Percentiles rank a stretch among this genome's conserved stretches.
Conservation (phyloP, 176 grass and related monocot genomes). For the Tuctoria greenei region DNA sequence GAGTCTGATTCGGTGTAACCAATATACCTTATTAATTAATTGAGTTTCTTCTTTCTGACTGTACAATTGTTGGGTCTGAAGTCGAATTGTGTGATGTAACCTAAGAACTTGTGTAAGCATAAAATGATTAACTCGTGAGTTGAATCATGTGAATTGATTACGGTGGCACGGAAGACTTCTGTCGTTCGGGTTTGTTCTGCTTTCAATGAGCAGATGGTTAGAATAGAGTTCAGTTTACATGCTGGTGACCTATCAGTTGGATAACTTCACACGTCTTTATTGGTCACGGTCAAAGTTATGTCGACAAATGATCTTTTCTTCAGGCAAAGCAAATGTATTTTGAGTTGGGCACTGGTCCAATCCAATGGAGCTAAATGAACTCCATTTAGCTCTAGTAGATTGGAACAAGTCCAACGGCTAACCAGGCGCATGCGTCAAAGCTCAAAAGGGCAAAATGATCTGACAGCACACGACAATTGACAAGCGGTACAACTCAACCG, state of each 20-base stretch:
- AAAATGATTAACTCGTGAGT: not conserved
- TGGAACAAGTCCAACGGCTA: not conserved
- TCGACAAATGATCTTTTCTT: not conserved
- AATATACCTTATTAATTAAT: not conserved
- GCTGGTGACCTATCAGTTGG: not conserved
- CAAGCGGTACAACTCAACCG: not conserved
- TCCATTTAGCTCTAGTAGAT: no score
- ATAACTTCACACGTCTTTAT: not conserved
- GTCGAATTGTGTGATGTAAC: not conserved
- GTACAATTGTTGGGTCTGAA: not conserved
- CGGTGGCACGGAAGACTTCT: not conserved
- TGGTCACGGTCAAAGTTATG: not conserved
- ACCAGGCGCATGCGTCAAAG: not conserved
- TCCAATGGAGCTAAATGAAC: no score
- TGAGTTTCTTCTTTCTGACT: not conserved
- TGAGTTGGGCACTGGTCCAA: not conserved
- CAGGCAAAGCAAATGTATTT: not conserved
- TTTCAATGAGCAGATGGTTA: not conserved
- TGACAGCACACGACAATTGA: not conserved
- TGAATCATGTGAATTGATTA: not conserved
- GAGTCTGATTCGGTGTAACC: no score
- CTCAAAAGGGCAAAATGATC: not conserved
- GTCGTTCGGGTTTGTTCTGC: not conserved
- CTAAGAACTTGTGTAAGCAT: not conserved
- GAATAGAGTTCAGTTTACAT: not conserved